Conservation (phyloP, 257 asterid genomes). For the Striga asiatica region DNA sequence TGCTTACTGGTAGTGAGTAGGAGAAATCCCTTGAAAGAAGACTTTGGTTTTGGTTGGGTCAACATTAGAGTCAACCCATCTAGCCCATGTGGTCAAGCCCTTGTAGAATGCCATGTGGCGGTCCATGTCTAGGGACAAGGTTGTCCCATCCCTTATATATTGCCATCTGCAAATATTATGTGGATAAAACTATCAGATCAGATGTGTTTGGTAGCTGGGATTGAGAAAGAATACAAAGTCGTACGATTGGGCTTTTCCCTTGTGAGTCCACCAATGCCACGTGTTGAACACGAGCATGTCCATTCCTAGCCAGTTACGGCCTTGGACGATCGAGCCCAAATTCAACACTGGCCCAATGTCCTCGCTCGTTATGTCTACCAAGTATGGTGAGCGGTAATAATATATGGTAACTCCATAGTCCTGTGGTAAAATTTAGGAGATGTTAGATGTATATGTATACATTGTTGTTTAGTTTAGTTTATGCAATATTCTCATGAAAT, state of each 20-base stretch:
- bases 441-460: no score
- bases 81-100: constrained; percentile 66
- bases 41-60: constrained; percentile 49
- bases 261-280: constrained; percentile 96
- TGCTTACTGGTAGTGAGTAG: constrained; percentile 56
- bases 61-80: constrained; percentile 52
- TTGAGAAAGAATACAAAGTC: not conserved
- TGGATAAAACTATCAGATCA: no score
- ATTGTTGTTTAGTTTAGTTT: no score
- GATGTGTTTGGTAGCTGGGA: not conserved
- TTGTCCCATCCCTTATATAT: constrained; percentile 42
- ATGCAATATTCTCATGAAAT: no score
- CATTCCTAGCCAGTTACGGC: constrained; percentile 72
- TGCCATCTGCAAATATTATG: constrained; percentile 41
- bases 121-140: constrained; percentile 40
- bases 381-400: constrained; percentile 49
- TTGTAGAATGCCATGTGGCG: constrained; percentile 50
- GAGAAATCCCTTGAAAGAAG: constrained; percentile 68
- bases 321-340: constrained; percentile 50
- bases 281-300: constrained; percentile 64
- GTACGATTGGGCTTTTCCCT: constrained; percentile 50
- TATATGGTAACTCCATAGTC: constrained; percentile 49
- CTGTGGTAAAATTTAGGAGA: no score
- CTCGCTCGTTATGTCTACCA: constrained; percentile 55
- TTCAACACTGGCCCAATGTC: constrained; percentile 53